phyloP scores from a whole-genome alignment of 2,329 filamentous ascomycete genomes.

The Botrytis squamosa region DNA sequence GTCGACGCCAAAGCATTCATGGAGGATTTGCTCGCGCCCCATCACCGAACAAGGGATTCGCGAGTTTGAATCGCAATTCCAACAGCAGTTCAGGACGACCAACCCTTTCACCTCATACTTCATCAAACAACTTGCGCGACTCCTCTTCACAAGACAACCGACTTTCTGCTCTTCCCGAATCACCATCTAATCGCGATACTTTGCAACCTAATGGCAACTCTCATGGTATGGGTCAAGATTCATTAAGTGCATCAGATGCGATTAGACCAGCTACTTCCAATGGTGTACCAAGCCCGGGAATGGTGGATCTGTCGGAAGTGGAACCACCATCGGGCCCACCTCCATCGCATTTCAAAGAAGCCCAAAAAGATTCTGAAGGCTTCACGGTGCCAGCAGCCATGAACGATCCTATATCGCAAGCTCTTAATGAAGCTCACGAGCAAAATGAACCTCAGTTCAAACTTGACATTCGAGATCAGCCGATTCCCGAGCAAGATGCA shows the following conservation, averaged over 20 bases:
- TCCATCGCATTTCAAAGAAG: conserved; percentile 37
- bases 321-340: conserved; percentile 53
- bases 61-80: conserved; percentile 57
- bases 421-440: conserved; percentile 62
- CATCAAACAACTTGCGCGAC: conserved; percentile 58
- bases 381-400: conserved; percentile 68
- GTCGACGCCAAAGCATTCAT: conserved; percentile 65
- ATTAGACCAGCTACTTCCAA: conserved; percentile 35
- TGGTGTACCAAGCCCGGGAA: conserved; percentile 42
- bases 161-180: conserved; percentile 58
- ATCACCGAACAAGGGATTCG: conserved; percentile 54
- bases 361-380: conserved; percentile 69
- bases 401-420: conserved; percentile 68
- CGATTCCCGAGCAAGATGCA: conserved; percentile 74
- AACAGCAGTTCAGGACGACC: conserved; percentile 60
- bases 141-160: conserved; percentile 45
- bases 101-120: conserved; percentile 53
- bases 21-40: conserved; percentile 54
- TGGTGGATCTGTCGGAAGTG: conserved; percentile 50
- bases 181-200: conserved; percentile 43
- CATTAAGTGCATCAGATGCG: conserved; percentile 25
- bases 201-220: conserved; percentile 33
- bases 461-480: conserved; percentile 75
- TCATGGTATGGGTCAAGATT: conserved; percentile 34
- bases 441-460: conserved; percentile 68